Base-by-base conservation (phyloP, 2,329 filamentous ascomycete genomes). In the Epichloe baconii region DNA sequence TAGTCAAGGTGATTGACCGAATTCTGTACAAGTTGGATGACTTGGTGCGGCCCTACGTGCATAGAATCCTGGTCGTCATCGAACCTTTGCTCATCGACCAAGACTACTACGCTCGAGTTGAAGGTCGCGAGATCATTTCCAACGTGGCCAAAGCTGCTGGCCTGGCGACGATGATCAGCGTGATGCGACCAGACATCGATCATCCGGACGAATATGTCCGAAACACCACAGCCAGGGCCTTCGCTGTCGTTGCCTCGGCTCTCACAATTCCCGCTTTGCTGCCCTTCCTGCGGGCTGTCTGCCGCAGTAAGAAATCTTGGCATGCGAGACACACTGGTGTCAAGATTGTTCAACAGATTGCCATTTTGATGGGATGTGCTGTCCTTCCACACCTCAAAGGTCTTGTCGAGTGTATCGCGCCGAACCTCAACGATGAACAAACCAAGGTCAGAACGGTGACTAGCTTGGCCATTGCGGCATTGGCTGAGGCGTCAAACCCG, bases 31-130 rank as follows among this genome's bases (percentile, higher is more conserved):
- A 98, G 72, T 81, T 98, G 23, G 93, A 97, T 65, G 93, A 98
- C 61, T 78, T 97, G 57, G 93, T 98, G 50, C 82, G 93, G 41
- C 93, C 93, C 21, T 98, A 91, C 57, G 91, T 95, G 15, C 94
- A 98, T 74, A 97, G 97, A 73, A 98, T 98, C 55, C 71, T 98
- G 52, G 93, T 98, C 49, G 93, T 98, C 64, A 98, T 98, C 61
- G 94, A 98, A 68, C 93, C 93, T n/a, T 76, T 98, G 47, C 85
- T 98, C 58, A 98, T 98, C 62, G 94, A 98, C 64, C 93, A 98
- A 71, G 94, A 98, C 70, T 98, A 98, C 71, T 98, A 98, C 67
- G 93, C 94, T 42, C 85, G 93, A 66, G 93, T 98, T 5, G 93
- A 98, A 68, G 93, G 93, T 68, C 88, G 93, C 59, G 93, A 98